Percentiles rank a stretch among this genome's conserved stretches.
Conservation (phyloP, 805 yeast species). For the Saccharomycopsis capsularis region DNA sequence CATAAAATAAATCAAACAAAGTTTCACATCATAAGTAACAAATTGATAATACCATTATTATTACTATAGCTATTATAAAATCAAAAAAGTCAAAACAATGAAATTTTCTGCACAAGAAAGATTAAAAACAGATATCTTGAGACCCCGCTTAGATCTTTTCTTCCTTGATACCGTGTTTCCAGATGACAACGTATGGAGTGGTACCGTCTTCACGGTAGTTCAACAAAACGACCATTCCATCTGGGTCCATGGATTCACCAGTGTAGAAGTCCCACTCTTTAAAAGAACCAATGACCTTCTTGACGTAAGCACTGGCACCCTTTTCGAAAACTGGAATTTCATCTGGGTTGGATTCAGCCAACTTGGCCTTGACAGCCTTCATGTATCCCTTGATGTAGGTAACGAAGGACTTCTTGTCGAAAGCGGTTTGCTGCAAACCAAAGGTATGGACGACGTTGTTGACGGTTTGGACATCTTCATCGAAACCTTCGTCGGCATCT, state of each 20-base stretch:
- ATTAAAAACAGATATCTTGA: too few relatives aligned
- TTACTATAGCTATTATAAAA: too few relatives aligned
- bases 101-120: too few relatives aligned
- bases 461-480: slow-evolving; percentile 82
- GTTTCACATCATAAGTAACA: too few relatives aligned
- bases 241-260: slow-evolving; percentile 99
- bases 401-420: slow-evolving; percentile 97
- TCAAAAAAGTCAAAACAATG: too few relatives aligned
- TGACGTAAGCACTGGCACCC: slow-evolving; percentile 94
- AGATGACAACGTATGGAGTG: slow-evolving; percentile 94
- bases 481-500: slow-evolving; percentile 77
- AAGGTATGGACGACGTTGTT: slow-evolving; percentile 98
- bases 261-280: slow-evolving; percentile 99
- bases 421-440: slow-evolving; percentile 92
- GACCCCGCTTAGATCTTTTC: slow-evolving; percentile 79
- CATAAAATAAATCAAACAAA: too few relatives aligned
- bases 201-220: slow-evolving; percentile 99
- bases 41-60: too few relatives aligned
- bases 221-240: slow-evolving; percentile 94
- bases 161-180: slow-evolving; percentile 96
- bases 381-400: slow-evolving; percentile 98
- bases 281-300: slow-evolving; percentile 93
- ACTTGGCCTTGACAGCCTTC: slow-evolving; percentile 89
- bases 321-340: slow-evolving; percentile 84
- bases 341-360: slow-evolving; percentile 87